Evolutionary conservation across 1,284 basidiomycete species (phyloP).

Genomic region (Fomitopsis palustris): DNA sequence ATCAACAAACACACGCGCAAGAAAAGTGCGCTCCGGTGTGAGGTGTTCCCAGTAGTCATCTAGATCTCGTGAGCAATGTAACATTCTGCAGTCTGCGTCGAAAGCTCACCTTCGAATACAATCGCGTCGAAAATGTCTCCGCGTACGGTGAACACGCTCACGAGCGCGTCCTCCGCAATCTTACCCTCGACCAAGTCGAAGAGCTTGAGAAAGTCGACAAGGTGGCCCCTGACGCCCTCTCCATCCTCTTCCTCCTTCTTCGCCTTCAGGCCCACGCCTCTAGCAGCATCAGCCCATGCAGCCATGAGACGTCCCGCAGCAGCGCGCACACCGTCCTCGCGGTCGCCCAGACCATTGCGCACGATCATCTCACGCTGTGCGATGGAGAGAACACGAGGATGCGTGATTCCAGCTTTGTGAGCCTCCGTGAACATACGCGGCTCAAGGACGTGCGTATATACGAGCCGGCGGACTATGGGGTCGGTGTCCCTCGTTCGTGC

Average conservation of each 20-base stretch:
- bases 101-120: constrained; percentile 65
- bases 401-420: constrained; percentile 48
- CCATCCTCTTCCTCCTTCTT: constrained; percentile 41
- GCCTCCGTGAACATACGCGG: constrained; percentile 18
- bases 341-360: constrained; percentile 83
- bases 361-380: constrained; percentile 78
- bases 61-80: constrained; percentile 20
- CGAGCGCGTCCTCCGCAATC: constrained; percentile 65
- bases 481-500: constrained; percentile 87
- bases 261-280: constrained; percentile 33
- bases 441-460: constrained; percentile 72
- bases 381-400: constrained; percentile 69
- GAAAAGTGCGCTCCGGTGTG: constrained; percentile 80
- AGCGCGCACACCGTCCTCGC: constrained; percentile 79
- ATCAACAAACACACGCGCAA: constrained; percentile 84
- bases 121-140: constrained; percentile 62
- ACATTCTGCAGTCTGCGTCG: neutral
- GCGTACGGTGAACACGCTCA: constrained; percentile 60
- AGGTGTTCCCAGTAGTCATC: constrained; percentile 78
- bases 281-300: constrained; percentile 66
- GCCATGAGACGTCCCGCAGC: constrained; percentile 79
- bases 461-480: constrained; percentile 74
- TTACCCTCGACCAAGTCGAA: constrained; percentile 61
- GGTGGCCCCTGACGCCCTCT: constrained; percentile 24
- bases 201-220: constrained; percentile 54